Evolutionary conservation across 23 red algal genomes (phyloP).

Genomic region (Gracilaria gracilis): DNA sequence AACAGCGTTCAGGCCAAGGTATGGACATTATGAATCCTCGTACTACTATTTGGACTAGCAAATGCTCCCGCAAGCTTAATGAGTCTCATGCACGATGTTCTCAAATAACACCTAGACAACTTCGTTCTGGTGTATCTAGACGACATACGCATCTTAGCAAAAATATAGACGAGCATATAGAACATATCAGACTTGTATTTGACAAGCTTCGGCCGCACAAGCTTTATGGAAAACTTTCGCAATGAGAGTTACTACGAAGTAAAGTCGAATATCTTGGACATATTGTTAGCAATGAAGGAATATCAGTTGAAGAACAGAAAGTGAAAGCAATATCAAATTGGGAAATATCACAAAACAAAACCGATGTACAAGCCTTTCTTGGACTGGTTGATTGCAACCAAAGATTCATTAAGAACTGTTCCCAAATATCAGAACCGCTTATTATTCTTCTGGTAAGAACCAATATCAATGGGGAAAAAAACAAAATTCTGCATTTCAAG

Average conservation of each 20-base stretch:
- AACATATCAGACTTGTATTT: conserved; percentile 23
- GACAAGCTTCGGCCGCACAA: background rate
- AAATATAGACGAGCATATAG: background rate
- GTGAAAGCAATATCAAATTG: background rate
- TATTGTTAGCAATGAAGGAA: conserved; percentile 15
- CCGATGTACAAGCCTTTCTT: conserved; percentile 19
- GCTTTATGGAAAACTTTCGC: conserved; percentile 23
- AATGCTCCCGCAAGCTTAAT: conserved; percentile 51
- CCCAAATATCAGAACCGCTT: conserved; percentile 5
- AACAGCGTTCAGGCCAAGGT: conserved; percentile 15
- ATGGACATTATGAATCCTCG: conserved; percentile 26
- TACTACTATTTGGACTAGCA: conserved; percentile 25
- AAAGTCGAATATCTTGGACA: conserved; percentile 42
- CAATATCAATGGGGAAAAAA: background rate
- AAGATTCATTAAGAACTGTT: conserved; percentile 43
- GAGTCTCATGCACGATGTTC: conserved; percentile 22
- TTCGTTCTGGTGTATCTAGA: conserved; percentile 30
- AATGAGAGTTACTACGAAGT: background rate
- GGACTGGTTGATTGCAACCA: conserved; percentile 51
- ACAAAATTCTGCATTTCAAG: background rate
- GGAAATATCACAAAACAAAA: background rate
- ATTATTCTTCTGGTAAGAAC: conserved; percentile 5
- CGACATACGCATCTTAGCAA: conserved; percentile 6
- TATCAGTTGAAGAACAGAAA: background rate
- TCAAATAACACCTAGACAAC: background rate